Evolutionary conservation across 2,329 filamentous ascomycete species (phyloP), one percentile per base, ranked within the genome.

Genomic region (Dactylellina drechsleri): DNA sequence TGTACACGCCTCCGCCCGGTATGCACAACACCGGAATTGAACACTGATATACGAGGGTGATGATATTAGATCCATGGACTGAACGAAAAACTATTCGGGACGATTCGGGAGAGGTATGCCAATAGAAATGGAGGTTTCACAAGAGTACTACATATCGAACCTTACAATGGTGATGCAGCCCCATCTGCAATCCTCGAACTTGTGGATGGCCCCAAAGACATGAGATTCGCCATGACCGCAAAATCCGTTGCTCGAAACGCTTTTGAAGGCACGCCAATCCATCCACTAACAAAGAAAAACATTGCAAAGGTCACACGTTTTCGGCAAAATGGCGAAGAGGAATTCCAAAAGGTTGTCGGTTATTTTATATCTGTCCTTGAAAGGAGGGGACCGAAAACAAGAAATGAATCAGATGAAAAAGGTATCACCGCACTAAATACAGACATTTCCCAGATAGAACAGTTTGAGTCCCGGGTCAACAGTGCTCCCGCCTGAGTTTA

Each of bases 161-260:
- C 95, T 68, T 87, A 91, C 80, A 92, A 94, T 82, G 87, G 87
- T 80, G 94, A 98, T 82, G 92, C 97, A 84, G 94, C 92, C 7
- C 88, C 90, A 77, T 93, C 91, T 40, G 94, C 95, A 20, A 93
- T 99, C 77, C 89, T 99, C 56, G 93, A 98, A 83, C 87, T 99
- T 36, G 93, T 99, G 76, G 95, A 99, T 83, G 93, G 94, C 41
- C 92, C 93, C 40, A 91, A 90, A 81, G 95, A 99, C 83, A 92
- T 97, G 85, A 91, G 93, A 40, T 97, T 97, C 83, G 92, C 92
- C 80, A 89, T 98, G 87, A 97, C 93, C 1, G 95, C 95, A 26
- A 91, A 91, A 79, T 90, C 92, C 0, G 86, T 98, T 5, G 92
- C 92, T 50, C 86, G 89, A 23, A 86, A 89, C 80, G 83, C 85